Evolutionary conservation across 2,329 filamentous ascomycete species (phyloP), one percentile per base, ranked within the genome.

Genomic region (Calonectria naviculata): DNA sequence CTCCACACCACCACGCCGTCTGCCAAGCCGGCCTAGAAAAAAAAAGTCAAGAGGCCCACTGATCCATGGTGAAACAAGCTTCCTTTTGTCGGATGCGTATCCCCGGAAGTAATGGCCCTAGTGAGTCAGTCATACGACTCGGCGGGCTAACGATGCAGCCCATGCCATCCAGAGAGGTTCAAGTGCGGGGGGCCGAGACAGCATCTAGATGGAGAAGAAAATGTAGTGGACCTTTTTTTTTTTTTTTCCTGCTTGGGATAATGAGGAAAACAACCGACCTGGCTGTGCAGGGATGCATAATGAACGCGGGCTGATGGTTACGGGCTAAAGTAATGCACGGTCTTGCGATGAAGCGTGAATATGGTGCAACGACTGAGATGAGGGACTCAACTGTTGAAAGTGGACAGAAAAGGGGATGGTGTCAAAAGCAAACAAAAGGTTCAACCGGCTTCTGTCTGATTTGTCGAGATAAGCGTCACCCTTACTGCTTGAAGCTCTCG

Each of bases 271-370:
- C 52, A 65, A 54, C 49, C 52, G 47, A 62, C 58, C 61, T 67
- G 46, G 65, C 58, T 41, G 49, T 61, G 42, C 46, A 70, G 68
- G 71, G 70, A 76, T 71, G 65, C 49, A 71, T 38, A 34, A 65
- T 63, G 66, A 65, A 34, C 70, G 47, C 28, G 24, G 29, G 49
- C 64, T 67, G 71, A 71, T 68, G 65, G 69, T 52, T 42, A 71
- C 68, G 70, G 64, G 67, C 65, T 65, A 68, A 68, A 70, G 68
- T 62, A 42, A 70, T 76, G 76, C 77, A 79, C 76, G 77, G 63
- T 75, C 72, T 46, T 65, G 60, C 73, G 68, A 61, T 74, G 58
- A 29, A 49, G 68, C 77, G 77, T 79, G 77, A 79, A 79, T 73
- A 76, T 73, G 71, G 68, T 64, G 71, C 67, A 75, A 75, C 67